phyloP scores from a whole-genome alignment of 768 basidiomycete genomes.

The Suillus decipiens region DNA sequence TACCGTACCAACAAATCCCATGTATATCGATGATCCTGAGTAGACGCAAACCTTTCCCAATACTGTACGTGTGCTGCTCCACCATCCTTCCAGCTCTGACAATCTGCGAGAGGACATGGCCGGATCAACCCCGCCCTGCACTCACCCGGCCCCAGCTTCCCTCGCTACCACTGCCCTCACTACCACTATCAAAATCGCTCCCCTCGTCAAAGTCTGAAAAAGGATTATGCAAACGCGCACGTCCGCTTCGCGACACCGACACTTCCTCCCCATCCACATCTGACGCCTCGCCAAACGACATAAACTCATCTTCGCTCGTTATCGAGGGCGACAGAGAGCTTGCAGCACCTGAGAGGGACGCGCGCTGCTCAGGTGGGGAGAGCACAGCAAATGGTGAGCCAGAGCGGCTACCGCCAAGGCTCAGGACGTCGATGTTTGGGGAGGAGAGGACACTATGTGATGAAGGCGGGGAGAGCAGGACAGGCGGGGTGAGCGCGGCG shows the following conservation, averaged over 20 bases:
- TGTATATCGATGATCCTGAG: neutral
- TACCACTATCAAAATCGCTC: conserved; percentile 4
- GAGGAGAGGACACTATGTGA: conserved; percentile 19
- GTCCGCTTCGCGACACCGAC: neutral
- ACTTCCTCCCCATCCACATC: neutral
- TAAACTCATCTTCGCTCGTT: conserved; percentile 5
- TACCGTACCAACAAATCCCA: neutral
- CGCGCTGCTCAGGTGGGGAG: neutral
- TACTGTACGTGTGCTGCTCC: neutral
- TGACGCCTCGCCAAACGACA: conserved; percentile 1
- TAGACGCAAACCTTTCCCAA: neutral
- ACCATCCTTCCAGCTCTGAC: neutral
- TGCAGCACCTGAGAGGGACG: neutral
- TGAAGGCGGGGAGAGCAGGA: conserved; percentile 28
- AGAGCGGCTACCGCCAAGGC: conserved; percentile 3
- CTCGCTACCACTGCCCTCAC: neutral
- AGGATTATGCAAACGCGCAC: neutral
- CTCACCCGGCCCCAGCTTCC: conserved; percentile 4
- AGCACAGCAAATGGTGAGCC: neutral
- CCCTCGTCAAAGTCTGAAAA: conserved; percentile 3
- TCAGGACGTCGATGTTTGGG: neutral
- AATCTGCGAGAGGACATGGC: neutral
- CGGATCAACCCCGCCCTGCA: neutral
- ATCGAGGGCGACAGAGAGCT: neutral
- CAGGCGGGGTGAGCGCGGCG: conserved; percentile 28